These are phyloP conservation scores for Coemansia sp. DNA, from an alignment of 192 early-diverging fungal genomes.

Conservation along the genomic window DNA sequence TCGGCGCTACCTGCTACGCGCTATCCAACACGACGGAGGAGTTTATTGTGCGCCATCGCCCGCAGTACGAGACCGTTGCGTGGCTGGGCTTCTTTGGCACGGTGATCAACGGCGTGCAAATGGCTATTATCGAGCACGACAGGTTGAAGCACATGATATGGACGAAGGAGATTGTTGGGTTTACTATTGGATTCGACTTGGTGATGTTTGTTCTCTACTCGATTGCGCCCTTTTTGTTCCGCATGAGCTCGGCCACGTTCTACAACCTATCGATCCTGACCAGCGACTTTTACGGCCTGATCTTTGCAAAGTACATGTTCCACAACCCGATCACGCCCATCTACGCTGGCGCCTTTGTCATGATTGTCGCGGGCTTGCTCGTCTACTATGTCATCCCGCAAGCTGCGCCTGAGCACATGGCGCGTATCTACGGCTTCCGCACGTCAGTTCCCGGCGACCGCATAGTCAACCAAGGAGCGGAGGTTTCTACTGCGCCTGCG, in stretches of 20 bases:
- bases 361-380: slow-evolving; percentile 65
- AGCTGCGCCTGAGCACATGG: slow-evolving; percentile 53
- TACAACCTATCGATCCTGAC: slow-evolving; percentile 78
- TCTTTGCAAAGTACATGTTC: slow-evolving; percentile 74
- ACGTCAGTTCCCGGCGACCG: slow-evolving; percentile 31
- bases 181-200: slow-evolving; percentile 63
- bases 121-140: slow-evolving; percentile 65
- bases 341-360: slow-evolving; percentile 66
- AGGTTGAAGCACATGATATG: slow-evolving; percentile 53
- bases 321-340: slow-evolving; percentile 57
- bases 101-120: slow-evolving; percentile 70
- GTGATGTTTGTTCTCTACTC: slow-evolving; percentile 73
- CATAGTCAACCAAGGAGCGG: slow-evolving; percentile 14
- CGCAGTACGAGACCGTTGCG: slow-evolving; percentile 73
- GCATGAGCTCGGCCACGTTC: slow-evolving; percentile 67
- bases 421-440: slow-evolving; percentile 42
- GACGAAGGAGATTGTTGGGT: slow-evolving; percentile 57
- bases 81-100: slow-evolving; percentile 72
- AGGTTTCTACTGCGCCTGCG: background rate
- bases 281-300: slow-evolving; percentile 75
- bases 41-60: slow-evolving; percentile 67
- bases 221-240: slow-evolving; percentile 68
- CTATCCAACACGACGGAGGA: slow-evolving; percentile 72
- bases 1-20: slow-evolving; percentile 74
- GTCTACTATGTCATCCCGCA: slow-evolving; percentile 66